Base-by-base conservation (phyloP, 257 asterid genomes). In the Verbascum thapsus region DNA sequence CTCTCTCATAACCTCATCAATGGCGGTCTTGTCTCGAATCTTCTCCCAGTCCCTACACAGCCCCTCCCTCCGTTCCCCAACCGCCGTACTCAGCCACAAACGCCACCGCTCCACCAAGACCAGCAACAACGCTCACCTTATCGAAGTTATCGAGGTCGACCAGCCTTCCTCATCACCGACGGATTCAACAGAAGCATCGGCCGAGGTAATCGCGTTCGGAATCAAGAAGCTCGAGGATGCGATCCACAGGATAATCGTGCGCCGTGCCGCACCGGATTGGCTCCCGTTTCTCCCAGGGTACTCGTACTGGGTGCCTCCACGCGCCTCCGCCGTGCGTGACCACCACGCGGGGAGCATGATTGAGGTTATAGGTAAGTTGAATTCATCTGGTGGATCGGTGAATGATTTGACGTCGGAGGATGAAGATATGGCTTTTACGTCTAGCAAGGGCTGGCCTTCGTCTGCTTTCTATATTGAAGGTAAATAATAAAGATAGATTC, bases 241-340 rank as follows among this genome's bases (percentile, higher is more conserved):
- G 15, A 77, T 81, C 53, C 87, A 81, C 71, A 66, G 74, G 53
- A 77, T 81, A 50, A 66, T 75, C 55, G 83, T 77, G 47, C 83
- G 83, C 44, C 83, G 87, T 17, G 66, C 83, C 32, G 87, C 87
- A 53, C 87, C 87, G 10, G 87, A 78, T 75, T 81, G 86, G 86
- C 77, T 81, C 51, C 86, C 86, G 3, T 81, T 81, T 63, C 72
- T 77, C 11, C 86, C 86, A 16, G 86, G 86, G 0, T 72, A 66
- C 72, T 77, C 86, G 37, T 81, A 77, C 52, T 81, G 81, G 81
- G 81, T 77, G 67, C 86, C 86, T 2, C 83, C 86, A 22, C 76
- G 83, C 12, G 13, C 67, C 38, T 45, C 79, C 7, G 9, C 64
- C 12, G 20, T 63, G 68, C 61, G 75, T 43, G 8, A 60, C 32